Base-by-base conservation (phyloP, 148 eudicot genomes). In the Fagopyrum homotropicum region DNA sequence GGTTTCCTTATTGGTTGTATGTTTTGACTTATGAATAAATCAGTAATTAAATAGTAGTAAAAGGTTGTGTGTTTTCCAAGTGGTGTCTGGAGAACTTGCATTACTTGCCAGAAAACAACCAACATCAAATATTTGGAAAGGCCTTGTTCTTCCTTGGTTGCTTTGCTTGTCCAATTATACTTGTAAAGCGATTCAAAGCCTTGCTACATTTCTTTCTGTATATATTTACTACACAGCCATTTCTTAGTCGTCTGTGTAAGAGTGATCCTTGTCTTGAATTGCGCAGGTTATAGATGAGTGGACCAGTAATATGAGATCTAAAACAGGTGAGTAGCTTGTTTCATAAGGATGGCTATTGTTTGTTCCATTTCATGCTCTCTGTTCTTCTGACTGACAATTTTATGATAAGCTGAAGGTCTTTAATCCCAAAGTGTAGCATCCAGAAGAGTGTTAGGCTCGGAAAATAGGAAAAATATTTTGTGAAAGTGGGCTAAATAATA, bases 31-130 rank as follows among this genome's bases (percentile, higher is more conserved):
- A 30, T 29, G 44, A 30, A 66, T 66, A 66, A 35, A 35, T 35
- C 3, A 35, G 3, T 35, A 35, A 35, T 35, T 35, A 35, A 35
- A 46, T 35, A n/a, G 46, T 14, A 66, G 3, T 66, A 46, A 66
- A 75, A 19, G 91, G 89, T 84, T 88, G 88, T 81, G 72, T 79
- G 26, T 79, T 84, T 90, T 93, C 98, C 98, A 86, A 84, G 84
- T 89, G 92, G 89, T 89, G 86, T 73, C 78, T 86, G 59, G 83
- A 91, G 94, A 79, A 72, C 71, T 73, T 79, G 78, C 87, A 83
- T 84, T 92, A 87, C 84, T 83, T 93, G 94, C 91, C 94, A 89
- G 94, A 86, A 88, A 87, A 77, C 97, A 89, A 88, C 98, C 93
- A 52, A 91, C 50, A 91, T 82, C 60, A 43, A 87, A 48, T 5